phyloP scores from a whole-genome alignment of 495 filamentous ascomycete genomes.

The Delitschia confertaspora region DNA sequence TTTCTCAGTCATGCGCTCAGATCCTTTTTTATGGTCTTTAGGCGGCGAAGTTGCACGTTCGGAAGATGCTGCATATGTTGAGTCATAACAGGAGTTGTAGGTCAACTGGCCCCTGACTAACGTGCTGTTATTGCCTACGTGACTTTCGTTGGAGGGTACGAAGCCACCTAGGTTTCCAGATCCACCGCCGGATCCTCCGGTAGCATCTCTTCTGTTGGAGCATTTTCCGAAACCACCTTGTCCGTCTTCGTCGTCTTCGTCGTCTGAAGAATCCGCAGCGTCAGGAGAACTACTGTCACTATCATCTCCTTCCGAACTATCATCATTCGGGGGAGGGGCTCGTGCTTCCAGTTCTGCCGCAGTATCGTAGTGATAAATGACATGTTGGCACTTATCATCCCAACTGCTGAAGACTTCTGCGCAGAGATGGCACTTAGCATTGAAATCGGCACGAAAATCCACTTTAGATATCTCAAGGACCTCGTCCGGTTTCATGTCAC shows the following conservation, averaged over 20 bases:
- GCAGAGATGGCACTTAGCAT: slow-evolving; percentile 18
- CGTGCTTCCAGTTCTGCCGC: background rate
- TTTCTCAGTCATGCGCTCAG: too few species aligned
- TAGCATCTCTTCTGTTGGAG: background rate
- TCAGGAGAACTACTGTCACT: slow-evolving; percentile 1
- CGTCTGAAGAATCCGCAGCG: slow-evolving; percentile 10
- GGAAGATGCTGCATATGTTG: too few species aligned
- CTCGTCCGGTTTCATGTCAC: slow-evolving; percentile 3
- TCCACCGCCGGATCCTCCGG: slow-evolving; percentile 7
- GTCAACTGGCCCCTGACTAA: background rate
- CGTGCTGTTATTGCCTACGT: background rate
- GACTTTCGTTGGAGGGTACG: background rate
- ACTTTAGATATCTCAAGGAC: slow-evolving; percentile 16
- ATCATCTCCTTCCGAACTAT: slow-evolving; percentile 7
- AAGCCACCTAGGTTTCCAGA: background rate
- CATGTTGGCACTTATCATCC: slow-evolving; percentile 20
- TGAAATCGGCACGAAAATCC: slow-evolving; percentile 9
- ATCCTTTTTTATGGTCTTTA: too few species aligned
- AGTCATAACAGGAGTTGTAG: too few species aligned
- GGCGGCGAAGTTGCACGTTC: too few species aligned
- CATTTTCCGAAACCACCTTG: background rate
- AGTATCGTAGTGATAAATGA: slow-evolving; percentile 21
- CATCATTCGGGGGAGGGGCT: background rate
- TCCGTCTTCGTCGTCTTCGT: slow-evolving; percentile 3
- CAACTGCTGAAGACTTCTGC: slow-evolving; percentile 2